Evolutionary conservation across 331 rosid genomes (phyloP), one percentile per base, ranked within the genome.

Genomic region (Ulmus americana): DNA sequence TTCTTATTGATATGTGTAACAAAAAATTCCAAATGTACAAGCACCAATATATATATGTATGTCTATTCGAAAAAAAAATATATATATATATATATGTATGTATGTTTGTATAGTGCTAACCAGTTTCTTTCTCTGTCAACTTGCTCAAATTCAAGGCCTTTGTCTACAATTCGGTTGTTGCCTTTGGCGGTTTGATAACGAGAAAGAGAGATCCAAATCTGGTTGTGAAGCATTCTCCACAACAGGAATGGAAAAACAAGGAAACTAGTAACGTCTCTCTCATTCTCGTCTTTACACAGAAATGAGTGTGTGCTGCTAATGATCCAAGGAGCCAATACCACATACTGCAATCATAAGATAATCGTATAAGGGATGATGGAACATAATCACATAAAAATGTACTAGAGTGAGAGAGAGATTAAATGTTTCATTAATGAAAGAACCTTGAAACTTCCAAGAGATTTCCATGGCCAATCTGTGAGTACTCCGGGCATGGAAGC

Each of bases 51-150:
- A 28, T 12, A 48, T 20, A 3, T 10, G n/a, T 47, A 47, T 11
- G 1, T 11, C n/a, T n/a, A n/a, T n/a, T n/a, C n/a, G n/a, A n/a
- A n/a, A n/a, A n/a, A n/a, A n/a, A n/a, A 10, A 28, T 28, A 28
- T 28, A 28, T 12, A 48, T 20, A 28, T 28, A 28, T 28, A 28
- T 12, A 48, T 20, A 3, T 10, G n/a, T 47, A 47, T 11, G 1
- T 11, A 54, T 52, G 7, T 22, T 5, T 41, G 7, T 22, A 38
- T 9, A 20, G 18, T 10, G 56, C 70, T 51, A 0, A 88, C 97
- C 97, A 91, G 40, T 74, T 81, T 57, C 76, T 80, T 83, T 91
- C 97, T 69, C 97, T 60, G 59, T 91, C 97, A 45, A 91, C 88
- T 68, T 91, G 97, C 0, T 86, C 88, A 2, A 91, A 91, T 20